Percentiles rank a stretch among this genome's conserved stretches.
These are phyloP conservation scores for Eucalyptus tenuipes DNA, from an alignment of 345 rosid genomes.

Conservation along the genomic window DNA sequence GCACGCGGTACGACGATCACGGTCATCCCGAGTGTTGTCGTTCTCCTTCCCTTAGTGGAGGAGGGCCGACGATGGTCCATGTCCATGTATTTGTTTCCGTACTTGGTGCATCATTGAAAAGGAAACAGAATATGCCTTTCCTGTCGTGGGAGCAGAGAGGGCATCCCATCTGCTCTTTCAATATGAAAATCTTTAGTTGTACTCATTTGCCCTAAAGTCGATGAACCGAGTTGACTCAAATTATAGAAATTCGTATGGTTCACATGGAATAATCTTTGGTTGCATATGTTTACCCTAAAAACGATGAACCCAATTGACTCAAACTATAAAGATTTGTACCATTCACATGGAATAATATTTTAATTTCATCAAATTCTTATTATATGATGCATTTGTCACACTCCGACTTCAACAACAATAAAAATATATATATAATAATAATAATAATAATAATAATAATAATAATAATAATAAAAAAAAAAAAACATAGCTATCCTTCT, in stretches of 20 bases:
- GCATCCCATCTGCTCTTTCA: background rate
- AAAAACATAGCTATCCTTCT: fast-evolving
- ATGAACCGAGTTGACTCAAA: no score
- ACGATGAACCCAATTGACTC: background rate
- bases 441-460: no score
- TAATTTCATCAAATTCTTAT: no score
- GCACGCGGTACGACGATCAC: background rate
- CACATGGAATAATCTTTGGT: background rate
- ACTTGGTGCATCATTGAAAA: background rate
- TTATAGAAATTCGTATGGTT: no score
- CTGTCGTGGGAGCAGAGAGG: background rate
- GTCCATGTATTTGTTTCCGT: background rate
- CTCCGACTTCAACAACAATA: no score
- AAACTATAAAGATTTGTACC: no score
- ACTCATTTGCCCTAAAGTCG: background rate
- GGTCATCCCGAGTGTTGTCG: background rate
- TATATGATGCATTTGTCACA: fast-evolving
- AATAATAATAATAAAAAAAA: no score
- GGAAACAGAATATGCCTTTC: background rate
- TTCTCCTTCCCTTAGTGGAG: background rate
- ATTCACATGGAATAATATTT: fast-evolving
- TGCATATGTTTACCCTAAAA: background rate
- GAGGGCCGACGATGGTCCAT: background rate
- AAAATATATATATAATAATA: no score
- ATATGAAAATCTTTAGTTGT: background rate